Conservation (phyloP, 2,329 filamentous ascomycete genomes). For the Arthrobotrys sinensis region DNA sequence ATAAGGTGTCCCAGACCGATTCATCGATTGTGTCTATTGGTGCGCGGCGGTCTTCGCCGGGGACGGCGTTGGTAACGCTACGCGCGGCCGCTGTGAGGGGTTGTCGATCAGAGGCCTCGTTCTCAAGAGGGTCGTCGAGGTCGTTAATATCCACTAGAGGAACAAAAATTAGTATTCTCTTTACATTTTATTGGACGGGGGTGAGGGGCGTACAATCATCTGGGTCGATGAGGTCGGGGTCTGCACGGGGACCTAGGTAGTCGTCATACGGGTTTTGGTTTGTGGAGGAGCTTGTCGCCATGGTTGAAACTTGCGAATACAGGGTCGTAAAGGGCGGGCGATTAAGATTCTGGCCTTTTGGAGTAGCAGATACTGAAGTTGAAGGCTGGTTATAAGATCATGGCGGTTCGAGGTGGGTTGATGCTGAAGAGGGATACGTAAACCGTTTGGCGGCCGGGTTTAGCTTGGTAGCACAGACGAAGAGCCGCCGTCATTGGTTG, state of each 20-base stretch:
- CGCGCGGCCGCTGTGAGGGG: slow-evolving; percentile 83
- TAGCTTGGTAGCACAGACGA: slow-evolving; percentile 33
- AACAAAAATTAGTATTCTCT: slow-evolving; percentile 60
- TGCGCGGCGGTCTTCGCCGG: slow-evolving; percentile 91
- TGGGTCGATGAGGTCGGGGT: slow-evolving; percentile 82
- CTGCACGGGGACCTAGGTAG: slow-evolving; percentile 69
- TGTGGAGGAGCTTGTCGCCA: slow-evolving; percentile 65
- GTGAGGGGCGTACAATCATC: slow-evolving; percentile 77
- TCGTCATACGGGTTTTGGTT: slow-evolving; percentile 75
- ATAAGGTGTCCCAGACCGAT: slow-evolving; percentile 96
- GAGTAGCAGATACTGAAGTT: not conserved
- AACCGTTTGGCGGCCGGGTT: slow-evolving; percentile 52
- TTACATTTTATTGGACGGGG: not conserved
- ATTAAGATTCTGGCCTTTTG: slow-evolving; percentile 22
- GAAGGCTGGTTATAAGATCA: slow-evolving; percentile 36
- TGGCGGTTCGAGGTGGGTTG: slow-evolving; percentile 28
- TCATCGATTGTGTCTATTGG: slow-evolving; percentile 96
- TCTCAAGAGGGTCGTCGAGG: slow-evolving; percentile 88
- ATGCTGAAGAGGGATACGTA: slow-evolving; percentile 59
- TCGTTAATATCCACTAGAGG: slow-evolving; percentile 84
- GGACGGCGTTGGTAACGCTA: slow-evolving; percentile 65
- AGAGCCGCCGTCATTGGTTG: slow-evolving; percentile 23
- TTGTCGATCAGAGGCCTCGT: slow-evolving; percentile 74
- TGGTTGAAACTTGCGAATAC: slow-evolving; percentile 16
- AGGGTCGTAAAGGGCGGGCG: slow-evolving; percentile 17